A percentile compares a stretch with the other conserved stretches of the same genome.
Conservation (phyloP, 2,329 filamentous ascomycete species). For the Penicillium sp. region DNA sequence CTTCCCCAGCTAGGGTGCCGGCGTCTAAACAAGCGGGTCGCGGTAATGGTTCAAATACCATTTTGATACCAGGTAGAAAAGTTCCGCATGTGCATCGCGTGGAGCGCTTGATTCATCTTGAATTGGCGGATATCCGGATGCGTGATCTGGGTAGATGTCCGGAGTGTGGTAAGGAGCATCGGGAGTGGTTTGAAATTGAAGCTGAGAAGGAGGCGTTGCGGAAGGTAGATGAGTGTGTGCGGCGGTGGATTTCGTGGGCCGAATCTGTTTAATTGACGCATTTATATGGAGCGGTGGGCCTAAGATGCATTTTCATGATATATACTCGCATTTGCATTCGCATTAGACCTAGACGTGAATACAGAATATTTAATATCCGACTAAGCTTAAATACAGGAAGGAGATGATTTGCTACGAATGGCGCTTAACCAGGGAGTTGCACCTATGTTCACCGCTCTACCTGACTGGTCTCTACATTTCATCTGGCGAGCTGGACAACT, state of each 20-base stretch:
- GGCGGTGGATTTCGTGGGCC: conserved; percentile 88
- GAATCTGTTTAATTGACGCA: conserved; percentile 19
- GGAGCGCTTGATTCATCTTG: conserved; percentile 86
- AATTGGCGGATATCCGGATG: conserved; percentile 65
- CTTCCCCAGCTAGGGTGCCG: conserved; percentile 13
- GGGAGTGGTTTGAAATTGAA: conserved; percentile 93
- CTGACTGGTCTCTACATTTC: too few relatives aligned
- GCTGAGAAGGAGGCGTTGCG: conserved; percentile 70
- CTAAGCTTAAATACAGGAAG: too few relatives aligned
- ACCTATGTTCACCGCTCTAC: too few relatives aligned
- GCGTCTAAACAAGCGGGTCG: not conserved
- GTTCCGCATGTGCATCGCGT: conserved; percentile 85
- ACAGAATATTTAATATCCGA: not conserved
- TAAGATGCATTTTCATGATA: not conserved
- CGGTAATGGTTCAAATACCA: conserved; percentile 3
- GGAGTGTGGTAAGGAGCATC: conserved; percentile 79
- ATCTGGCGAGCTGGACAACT: too few relatives aligned
- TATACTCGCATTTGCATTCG: not conserved
- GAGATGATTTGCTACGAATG: too few relatives aligned
- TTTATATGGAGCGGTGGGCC: not conserved
- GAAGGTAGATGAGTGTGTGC: conserved; percentile 70
- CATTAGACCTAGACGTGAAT: not conserved
- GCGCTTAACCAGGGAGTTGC: too few relatives aligned
- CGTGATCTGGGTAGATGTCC: conserved; percentile 65
- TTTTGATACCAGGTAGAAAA: conserved; percentile 55